A percentile compares a stretch with the other conserved stretches of the same genome.
Evolutionary conservation across 345 rosid genomes (phyloP).

Genomic region (Citrus cavaleriei): DNA sequence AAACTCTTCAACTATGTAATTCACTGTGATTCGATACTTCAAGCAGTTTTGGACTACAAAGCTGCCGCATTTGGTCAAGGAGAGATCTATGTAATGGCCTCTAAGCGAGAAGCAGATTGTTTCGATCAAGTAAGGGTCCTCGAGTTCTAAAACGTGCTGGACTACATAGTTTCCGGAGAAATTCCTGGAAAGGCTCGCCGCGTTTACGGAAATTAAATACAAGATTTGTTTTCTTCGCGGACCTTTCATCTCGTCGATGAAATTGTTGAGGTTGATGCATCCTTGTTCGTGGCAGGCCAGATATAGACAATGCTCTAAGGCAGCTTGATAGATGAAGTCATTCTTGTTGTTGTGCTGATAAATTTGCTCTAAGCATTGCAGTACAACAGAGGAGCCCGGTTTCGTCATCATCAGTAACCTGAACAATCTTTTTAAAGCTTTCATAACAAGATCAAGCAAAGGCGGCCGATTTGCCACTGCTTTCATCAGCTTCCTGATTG

Average conservation of each 20-base stretch:
- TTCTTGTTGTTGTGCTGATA: background rate
- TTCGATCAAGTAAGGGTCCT: background rate
- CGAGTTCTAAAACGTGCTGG: conserved; percentile 22
- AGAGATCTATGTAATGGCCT: conserved; percentile 14
- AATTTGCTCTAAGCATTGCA: conserved; percentile 4
- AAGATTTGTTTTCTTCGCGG: conserved; percentile 3
- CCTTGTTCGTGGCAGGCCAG: conserved; percentile 20
- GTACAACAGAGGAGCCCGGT: conserved; percentile 1
- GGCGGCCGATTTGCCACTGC: background rate
- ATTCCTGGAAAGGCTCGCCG: conserved; percentile 16
- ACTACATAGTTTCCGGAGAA: conserved; percentile 25
- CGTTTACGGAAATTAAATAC: background rate
- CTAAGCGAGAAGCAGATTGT: conserved; percentile 7
- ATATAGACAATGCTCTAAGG: conserved; percentile 7
- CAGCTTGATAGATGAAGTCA: conserved; percentile 2
- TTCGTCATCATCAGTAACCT: background rate
- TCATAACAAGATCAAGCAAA: background rate
- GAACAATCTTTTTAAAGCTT: background rate
- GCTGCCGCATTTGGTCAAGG: conserved; percentile 26
- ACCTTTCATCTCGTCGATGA: conserved; percentile 21
- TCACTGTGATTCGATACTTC: background rate
- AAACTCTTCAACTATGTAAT: conserved; percentile 9
- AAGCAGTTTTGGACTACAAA: conserved; percentile 25
- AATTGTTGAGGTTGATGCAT: conserved; percentile 11
- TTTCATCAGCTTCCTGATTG: conserved; percentile 17